Conservation (phyloP, 441 rosid species). For the Pelargonium australe region DNA sequence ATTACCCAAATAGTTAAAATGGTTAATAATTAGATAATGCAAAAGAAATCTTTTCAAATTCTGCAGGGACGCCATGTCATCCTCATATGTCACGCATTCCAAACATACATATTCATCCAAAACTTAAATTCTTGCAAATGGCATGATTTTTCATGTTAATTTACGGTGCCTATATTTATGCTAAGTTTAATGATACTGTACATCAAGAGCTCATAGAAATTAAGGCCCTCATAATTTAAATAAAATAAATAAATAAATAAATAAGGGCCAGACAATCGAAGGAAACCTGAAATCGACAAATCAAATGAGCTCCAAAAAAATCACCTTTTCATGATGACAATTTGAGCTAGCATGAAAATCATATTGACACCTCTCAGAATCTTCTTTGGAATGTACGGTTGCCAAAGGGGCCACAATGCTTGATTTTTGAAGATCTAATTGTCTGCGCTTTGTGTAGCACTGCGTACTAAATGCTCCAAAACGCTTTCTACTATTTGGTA, state of each 20-base stretch:
- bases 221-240: background rate
- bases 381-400: slow-evolving; percentile 17
- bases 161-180: background rate
- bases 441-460: slow-evolving; percentile 33
- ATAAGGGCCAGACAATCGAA: background rate
- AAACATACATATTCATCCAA: no score
- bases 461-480: slow-evolving; percentile 44
- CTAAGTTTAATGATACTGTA: background rate
- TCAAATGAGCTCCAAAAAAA: slow-evolving; percentile 9
- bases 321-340: slow-evolving; percentile 21
- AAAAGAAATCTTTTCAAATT: no score
- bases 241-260: background rate
- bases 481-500: slow-evolving; percentile 30
- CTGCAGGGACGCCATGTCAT: no score
- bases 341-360: slow-evolving; percentile 16
- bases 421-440: slow-evolving; percentile 24
- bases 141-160: background rate
- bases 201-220: background rate
- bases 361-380: slow-evolving; percentile 20
- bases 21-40: no score
- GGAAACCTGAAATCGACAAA: background rate
- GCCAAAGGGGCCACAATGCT: slow-evolving; percentile 8
- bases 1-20: no score
- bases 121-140: no score
- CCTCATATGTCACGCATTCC: no score